These are phyloP conservation scores for Pseudopyrenochaeta lycopersici DNA, from an alignment of 2,329 filamentous ascomycete species.

Conservation along the genomic window DNA sequence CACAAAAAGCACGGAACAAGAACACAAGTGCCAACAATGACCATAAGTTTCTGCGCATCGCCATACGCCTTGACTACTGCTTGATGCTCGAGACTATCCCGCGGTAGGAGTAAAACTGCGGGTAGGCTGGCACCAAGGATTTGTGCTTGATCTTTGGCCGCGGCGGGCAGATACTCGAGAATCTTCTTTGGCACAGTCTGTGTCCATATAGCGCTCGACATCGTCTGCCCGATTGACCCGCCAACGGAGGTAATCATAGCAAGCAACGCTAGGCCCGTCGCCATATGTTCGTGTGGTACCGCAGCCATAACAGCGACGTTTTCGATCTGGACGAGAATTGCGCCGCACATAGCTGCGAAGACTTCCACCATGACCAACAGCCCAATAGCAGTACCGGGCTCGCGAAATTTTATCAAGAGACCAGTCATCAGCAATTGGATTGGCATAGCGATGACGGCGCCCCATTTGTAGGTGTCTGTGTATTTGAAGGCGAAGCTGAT, in stretches of 20 bases:
- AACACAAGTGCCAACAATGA: conserved; percentile 37
- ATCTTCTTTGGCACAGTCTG: conserved; percentile 58
- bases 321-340: conserved; percentile 28
- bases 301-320: conserved; percentile 30
- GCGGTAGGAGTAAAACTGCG: conserved; percentile 62
- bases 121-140: conserved; percentile 54
- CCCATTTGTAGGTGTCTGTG: not conserved
- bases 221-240: conserved; percentile 51
- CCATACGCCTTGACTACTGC: conserved; percentile 45
- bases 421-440: conserved; percentile 30
- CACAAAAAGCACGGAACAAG: conserved; percentile 33
- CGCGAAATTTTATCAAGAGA: conserved; percentile 39
- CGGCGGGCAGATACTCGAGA: conserved; percentile 22
- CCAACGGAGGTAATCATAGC: conserved; percentile 65
- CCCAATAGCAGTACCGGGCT: conserved; percentile 30
- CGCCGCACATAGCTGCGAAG: conserved; percentile 28
- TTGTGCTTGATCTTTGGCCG: conserved; percentile 9
- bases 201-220: conserved; percentile 71
- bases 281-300: conserved; percentile 28
- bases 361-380: conserved; percentile 44
- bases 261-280: conserved; percentile 53
- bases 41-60: conserved; percentile 41
- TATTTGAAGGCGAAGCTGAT: not conserved
- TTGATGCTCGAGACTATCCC: conserved; percentile 57
- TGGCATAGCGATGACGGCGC: conserved; percentile 16